Conservation (phyloP, 176 grass and related monocot species). For the Echinochloa phyllopogon region DNA sequence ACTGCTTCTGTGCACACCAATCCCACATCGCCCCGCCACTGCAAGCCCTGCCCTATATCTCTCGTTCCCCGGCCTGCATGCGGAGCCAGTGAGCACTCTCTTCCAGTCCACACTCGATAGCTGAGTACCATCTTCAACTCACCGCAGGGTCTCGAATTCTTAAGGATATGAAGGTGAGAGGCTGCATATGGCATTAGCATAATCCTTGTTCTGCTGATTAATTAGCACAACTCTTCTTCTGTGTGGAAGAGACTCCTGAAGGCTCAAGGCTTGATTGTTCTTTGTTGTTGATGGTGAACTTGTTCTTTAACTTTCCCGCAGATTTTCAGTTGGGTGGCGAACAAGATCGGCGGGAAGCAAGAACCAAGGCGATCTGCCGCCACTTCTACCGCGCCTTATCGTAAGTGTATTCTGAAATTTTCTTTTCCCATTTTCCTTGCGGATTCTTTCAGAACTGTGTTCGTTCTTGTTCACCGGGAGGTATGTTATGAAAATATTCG, state of each 20-base stretch:
- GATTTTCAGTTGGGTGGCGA: slow-evolving; percentile 78
- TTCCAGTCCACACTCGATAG: too few species aligned
- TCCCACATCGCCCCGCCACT: slow-evolving; percentile 15
- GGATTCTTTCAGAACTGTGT: neutral
- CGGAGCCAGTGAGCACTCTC: too few species aligned
- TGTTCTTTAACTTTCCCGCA: slow-evolving; percentile 10
- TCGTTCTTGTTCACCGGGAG: neutral
- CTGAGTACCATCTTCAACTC: neutral
- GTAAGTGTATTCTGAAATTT: slow-evolving; percentile 43
- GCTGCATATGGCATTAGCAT: neutral
- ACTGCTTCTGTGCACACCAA: neutral
- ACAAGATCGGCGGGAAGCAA: slow-evolving; percentile 65
- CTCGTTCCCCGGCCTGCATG: too few species aligned
- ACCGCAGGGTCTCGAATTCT: slow-evolving; percentile 8
- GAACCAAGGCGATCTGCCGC: slow-evolving; percentile 39
- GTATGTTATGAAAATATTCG: neutral
- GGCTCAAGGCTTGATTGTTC: neutral
- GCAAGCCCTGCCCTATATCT: neutral
- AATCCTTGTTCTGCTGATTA: neutral
- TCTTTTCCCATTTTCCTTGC: neutral
- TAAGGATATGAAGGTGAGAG: slow-evolving; percentile 53
- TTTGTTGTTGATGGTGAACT: neutral
- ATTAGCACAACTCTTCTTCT: neutral
- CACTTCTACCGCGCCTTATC: slow-evolving; percentile 18
- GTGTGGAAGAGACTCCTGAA: neutral